Percentiles rank a stretch among this genome's conserved stretches.
These are phyloP conservation scores for Diaporthe sp. DNA, from an alignment of 2,329 filamentous ascomycete genomes.

Conservation along the genomic window DNA sequence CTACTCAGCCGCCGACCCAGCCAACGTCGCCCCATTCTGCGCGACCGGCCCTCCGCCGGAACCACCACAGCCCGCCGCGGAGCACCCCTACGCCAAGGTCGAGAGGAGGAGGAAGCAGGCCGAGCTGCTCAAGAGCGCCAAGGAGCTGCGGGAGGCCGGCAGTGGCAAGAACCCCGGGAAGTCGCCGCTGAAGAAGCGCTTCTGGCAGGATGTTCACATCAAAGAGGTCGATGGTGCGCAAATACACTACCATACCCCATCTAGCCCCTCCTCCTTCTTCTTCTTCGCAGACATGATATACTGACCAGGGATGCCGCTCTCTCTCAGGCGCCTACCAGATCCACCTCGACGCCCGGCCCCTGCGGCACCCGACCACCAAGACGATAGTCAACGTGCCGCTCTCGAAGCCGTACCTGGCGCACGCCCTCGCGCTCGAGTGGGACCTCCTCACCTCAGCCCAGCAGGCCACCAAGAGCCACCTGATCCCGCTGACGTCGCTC, in stretches of 20 bases:
- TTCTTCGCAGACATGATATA: neutral
- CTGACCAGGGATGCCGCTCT: neutral
- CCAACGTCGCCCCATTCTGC: constrained; percentile 65
- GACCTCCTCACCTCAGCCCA: constrained; percentile 85
- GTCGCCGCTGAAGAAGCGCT: constrained; percentile 73
- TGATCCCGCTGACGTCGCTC: constrained; percentile 91
- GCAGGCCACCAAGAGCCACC: constrained; percentile 87
- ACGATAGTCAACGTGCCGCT: constrained; percentile 78
- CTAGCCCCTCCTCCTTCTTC: neutral
- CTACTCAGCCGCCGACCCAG: constrained; percentile 53
- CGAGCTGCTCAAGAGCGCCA: constrained; percentile 65
- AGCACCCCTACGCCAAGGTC: constrained; percentile 57
- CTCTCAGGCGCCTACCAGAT: constrained; percentile 66
- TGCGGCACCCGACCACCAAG: constrained; percentile 83
- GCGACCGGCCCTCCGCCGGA: constrained; percentile 72
- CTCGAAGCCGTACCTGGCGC: constrained; percentile 84
- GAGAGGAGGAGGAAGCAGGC: constrained; percentile 68
- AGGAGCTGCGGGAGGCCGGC: constrained; percentile 56
- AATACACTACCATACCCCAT: neutral
- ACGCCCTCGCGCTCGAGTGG: constrained; percentile 93
- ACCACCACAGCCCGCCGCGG: constrained; percentile 61
- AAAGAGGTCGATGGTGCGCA: constrained; percentile 73
- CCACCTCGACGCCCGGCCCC: constrained; percentile 81
- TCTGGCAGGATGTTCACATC: constrained; percentile 89
- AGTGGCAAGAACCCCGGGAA: constrained; percentile 37